These are phyloP conservation scores for Amoebophrya sp. DNA, from an alignment of 169 alveolate species.

Conservation along the genomic window DNA sequence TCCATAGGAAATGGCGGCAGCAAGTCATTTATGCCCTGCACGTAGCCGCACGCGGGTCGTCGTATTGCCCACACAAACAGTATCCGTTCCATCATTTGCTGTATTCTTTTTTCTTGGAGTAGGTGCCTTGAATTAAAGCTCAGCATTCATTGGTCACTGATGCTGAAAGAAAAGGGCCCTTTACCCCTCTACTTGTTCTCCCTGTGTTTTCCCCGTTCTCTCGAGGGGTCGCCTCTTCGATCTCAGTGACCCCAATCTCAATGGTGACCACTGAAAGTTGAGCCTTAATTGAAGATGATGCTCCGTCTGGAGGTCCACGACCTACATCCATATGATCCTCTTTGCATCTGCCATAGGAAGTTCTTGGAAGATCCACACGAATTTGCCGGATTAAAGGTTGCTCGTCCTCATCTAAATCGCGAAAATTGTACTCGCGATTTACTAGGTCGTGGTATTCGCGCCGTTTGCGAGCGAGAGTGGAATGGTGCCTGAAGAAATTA, in stretches of 20 bases:
- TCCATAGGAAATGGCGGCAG: slow-evolving; percentile 64
- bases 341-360: no score
- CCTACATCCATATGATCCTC: no score
- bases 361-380: slow-evolving; percentile 77
- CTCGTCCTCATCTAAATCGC: background rate
- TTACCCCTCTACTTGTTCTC: no score
- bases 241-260: no score
- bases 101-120: slow-evolving; percentile 61
- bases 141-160: no score
- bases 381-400: background rate
- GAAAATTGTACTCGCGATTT: background rate
- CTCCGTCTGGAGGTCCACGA: no score
- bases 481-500: background rate
- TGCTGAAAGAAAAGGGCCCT: no score
- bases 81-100: slow-evolving; percentile 71
- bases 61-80: slow-evolving; percentile 80
- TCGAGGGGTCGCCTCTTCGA: no score
- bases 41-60: slow-evolving; percentile 88
- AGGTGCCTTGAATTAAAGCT: no score
- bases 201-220: no score
- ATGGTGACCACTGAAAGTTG: no score
- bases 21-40: slow-evolving; percentile 83
- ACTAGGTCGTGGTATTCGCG: slow-evolving; percentile 6
- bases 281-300: no score
- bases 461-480: background rate